A percentile compares a stretch with the other conserved stretches of the same genome.
These are phyloP conservation scores for Heritiera littoralis DNA, from an alignment of 345 rosid species.

Conservation along the genomic window DNA sequence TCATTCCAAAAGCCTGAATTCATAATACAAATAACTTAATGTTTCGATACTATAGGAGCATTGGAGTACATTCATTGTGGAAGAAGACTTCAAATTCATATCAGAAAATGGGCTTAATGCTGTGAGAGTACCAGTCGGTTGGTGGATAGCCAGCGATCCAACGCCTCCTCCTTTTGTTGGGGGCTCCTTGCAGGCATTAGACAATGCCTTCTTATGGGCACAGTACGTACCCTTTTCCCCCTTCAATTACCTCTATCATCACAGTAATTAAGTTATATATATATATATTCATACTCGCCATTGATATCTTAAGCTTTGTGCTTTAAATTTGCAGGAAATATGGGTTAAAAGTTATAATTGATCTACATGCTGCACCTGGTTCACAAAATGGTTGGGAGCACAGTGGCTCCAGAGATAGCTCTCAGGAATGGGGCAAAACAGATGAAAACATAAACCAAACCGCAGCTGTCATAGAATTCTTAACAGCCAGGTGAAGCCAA, in stretches of 20 bases:
- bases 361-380: constrained; percentile 66
- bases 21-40: too few species aligned
- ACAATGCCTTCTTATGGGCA: constrained; percentile 67
- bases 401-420: constrained; percentile 56
- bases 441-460: constrained; percentile 48
- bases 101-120: constrained; percentile 50
- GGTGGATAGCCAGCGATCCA: constrained; percentile 73
- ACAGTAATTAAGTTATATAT: too few species aligned
- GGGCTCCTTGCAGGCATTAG: constrained; percentile 56
- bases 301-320: background rate
- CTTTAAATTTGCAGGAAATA: constrained; percentile 42
- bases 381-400: constrained; percentile 65
- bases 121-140: constrained; percentile 66
- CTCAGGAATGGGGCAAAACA: constrained; percentile 61
- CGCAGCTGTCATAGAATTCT: constrained; percentile 51
- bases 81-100: constrained; percentile 61
- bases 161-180: constrained; percentile 63
- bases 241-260: too few species aligned
- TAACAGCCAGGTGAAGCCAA: constrained; percentile 42
- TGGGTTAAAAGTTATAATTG: constrained; percentile 45
- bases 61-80: constrained; percentile 59
- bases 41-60: constrained; percentile 35
- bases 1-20: too few species aligned
- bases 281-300: too few species aligned
- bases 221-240: constrained; percentile 25